phyloP scores from a whole-genome alignment of 1,284 basidiomycete genomes.

The Pyrrhoderma noxium region DNA sequence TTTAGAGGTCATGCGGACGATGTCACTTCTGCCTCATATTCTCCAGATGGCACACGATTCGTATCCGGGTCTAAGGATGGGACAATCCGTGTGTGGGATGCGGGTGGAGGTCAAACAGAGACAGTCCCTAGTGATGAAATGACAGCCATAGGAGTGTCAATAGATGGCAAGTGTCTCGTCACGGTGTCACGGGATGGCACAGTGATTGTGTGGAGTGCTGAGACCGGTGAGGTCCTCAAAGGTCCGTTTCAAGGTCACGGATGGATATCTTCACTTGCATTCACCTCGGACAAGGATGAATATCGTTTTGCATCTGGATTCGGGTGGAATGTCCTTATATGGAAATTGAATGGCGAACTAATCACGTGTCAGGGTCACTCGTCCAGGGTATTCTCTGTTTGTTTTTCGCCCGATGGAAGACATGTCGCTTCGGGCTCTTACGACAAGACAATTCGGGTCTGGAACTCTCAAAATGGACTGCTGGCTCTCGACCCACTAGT shows the following conservation, averaged over 20 bases:
- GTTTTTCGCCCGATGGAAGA: neutral
- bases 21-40: slow-evolving; percentile 18
- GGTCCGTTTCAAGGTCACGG: too few relatives aligned
- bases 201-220: too few relatives aligned
- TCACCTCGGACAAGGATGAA: too few relatives aligned
- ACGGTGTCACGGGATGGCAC: neutral
- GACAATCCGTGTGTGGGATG: slow-evolving; percentile 6
- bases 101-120: neutral
- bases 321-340: too few relatives aligned
- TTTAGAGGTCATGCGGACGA: slow-evolving; percentile 17
- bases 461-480: neutral
- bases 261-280: too few relatives aligned
- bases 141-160: neutral
- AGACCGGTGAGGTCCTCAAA: too few relatives aligned
- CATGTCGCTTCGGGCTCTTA: neutral
- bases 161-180: neutral
- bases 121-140: neutral
- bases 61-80: slow-evolving; percentile 4
- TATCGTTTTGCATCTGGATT: too few relatives aligned
- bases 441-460: neutral
- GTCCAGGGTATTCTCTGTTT: too few relatives aligned
- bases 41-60: slow-evolving; percentile 4
- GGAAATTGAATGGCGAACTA: too few relatives aligned
- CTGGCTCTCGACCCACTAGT: too few relatives aligned
- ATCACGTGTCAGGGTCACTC: too few relatives aligned